A percentile compares a stretch with the other conserved stretches of the same genome.
phyloP scores from a whole-genome alignment of 352 stramenopile species.

The Phytopythium kandeliae region DNA sequence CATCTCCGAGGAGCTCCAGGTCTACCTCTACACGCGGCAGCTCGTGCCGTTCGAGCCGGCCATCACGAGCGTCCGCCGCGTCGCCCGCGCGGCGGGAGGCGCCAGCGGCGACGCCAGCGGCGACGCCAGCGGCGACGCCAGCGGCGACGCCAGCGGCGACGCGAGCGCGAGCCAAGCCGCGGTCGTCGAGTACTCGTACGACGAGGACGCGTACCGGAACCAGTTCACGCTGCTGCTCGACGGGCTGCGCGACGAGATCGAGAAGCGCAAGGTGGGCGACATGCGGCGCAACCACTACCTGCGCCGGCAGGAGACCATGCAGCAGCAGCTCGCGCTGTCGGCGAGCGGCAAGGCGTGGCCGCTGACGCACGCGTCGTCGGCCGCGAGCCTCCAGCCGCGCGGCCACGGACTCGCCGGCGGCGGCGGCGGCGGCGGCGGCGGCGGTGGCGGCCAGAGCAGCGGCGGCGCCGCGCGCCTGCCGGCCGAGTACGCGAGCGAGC shows the following conservation, averaged over 20 bases:
- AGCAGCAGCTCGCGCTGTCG: constrained; percentile 10
- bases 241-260: constrained; percentile 75
- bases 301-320: constrained; percentile 28
- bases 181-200: constrained; percentile 45
- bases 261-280: constrained; percentile 70
- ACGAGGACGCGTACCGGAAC: constrained; percentile 62
- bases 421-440: no score
- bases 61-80: constrained; percentile 44
- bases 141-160: constrained; percentile 9
- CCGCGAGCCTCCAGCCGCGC: background rate
- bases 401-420: no score
- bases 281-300: constrained; percentile 43
- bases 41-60: constrained; percentile 74
- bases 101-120: background rate
- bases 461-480: constrained; percentile 22
- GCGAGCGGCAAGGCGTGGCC: constrained; percentile 11
- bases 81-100: constrained; percentile 20
- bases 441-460: no score
- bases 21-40: constrained; percentile 81
- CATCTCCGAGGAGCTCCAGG: constrained; percentile 79
- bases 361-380: constrained; percentile 18
- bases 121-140: constrained; percentile 11
- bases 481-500: constrained; percentile 27
- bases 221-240: constrained; percentile 70
- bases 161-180: constrained; percentile 4